Percentiles rank a stretch among this genome's conserved stretches.
phyloP scores from a whole-genome alignment of 176 grass and related monocot genomes.

The Eremochloa ophiuroides region DNA sequence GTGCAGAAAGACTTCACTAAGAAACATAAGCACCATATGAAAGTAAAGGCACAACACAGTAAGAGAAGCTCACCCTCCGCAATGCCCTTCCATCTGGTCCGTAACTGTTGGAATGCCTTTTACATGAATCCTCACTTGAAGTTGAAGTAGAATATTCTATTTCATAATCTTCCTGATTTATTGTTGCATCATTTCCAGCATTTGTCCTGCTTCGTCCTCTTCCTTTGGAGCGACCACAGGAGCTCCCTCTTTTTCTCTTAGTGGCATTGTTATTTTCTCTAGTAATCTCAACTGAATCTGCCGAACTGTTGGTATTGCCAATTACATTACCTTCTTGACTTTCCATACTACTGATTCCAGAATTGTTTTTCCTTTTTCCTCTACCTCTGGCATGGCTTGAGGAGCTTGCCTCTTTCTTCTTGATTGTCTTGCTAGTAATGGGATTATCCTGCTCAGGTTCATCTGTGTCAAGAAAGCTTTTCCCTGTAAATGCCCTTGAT shows the following conservation, averaged over 20 bases:
- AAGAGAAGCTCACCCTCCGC: constrained; percentile 52
- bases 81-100: constrained; percentile 26
- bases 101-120: constrained; percentile 14
- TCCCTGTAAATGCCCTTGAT: constrained; percentile 88
- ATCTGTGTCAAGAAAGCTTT: constrained; percentile 51
- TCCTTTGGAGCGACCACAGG: constrained; percentile 26
- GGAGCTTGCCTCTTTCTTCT: constrained; percentile 39
- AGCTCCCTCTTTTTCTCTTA: constrained; percentile 21
- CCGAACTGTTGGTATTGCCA: background rate
- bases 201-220: constrained; percentile 34
- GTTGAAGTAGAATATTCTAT: constrained; percentile 18
- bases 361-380: constrained; percentile 33
- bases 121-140: constrained; percentile 30
- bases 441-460: constrained; percentile 51
- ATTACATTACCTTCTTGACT: constrained; percentile 35
- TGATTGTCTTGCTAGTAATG: constrained; percentile 28
- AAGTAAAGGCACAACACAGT: background rate
- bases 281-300: constrained; percentile 28
- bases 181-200: background rate
- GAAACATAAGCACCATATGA: constrained; percentile 1
- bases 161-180: constrained; percentile 26
- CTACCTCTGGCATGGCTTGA: constrained; percentile 35
- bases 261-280: constrained; percentile 23
- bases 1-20: background rate
- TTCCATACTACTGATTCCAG: background rate